Evolutionary conservation across 768 basidiomycete genomes (phyloP).

Genomic region (Podaxis sp.): DNA sequence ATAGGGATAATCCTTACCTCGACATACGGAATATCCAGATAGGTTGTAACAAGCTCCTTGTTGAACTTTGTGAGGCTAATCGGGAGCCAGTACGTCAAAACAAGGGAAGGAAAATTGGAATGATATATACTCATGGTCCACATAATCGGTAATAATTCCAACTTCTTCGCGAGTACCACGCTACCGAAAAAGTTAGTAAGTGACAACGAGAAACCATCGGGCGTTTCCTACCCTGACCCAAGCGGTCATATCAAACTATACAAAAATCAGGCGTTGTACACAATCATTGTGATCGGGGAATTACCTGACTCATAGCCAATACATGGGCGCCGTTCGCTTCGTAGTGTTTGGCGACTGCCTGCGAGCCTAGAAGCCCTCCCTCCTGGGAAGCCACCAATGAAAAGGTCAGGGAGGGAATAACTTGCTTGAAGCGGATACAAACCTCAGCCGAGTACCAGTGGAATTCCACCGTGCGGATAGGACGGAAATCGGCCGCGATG

Average conservation of each 20-base stretch:
- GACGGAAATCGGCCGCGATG: conserved; percentile 65
- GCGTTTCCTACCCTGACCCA: conserved; percentile 75
- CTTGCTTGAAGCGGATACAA: conserved; percentile 16
- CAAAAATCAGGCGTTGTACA: conserved; percentile 14
- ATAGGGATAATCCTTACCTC: conserved; percentile 34
- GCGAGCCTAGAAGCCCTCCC: conserved; percentile 83
- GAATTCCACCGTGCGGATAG: conserved; percentile 68
- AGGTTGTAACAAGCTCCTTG: conserved; percentile 70
- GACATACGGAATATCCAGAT: conserved; percentile 82
- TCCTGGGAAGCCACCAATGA: conserved; percentile 44
- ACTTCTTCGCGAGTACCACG: conserved; percentile 73
- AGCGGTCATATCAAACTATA: conserved; percentile 87
- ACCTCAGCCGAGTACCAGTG: conserved; percentile 87
- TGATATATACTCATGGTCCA: conserved; percentile 52
- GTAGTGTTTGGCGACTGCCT: conserved; percentile 83
- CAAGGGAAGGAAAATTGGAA: background rate
- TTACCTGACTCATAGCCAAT: conserved; percentile 80
- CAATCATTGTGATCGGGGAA: conserved; percentile 13
- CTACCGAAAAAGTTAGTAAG: conserved; percentile 28
- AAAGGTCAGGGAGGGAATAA: conserved; percentile 9
- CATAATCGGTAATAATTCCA: conserved; percentile 82
- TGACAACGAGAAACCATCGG: conserved; percentile 18
- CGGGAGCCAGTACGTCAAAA: conserved; percentile 16
- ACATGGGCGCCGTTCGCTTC: conserved; percentile 61
- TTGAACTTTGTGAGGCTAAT: conserved; percentile 78